Evolutionary conservation across 2,329 filamentous ascomycete species (phyloP).

Genomic region (Pseudogymnoascus sp.): DNA sequence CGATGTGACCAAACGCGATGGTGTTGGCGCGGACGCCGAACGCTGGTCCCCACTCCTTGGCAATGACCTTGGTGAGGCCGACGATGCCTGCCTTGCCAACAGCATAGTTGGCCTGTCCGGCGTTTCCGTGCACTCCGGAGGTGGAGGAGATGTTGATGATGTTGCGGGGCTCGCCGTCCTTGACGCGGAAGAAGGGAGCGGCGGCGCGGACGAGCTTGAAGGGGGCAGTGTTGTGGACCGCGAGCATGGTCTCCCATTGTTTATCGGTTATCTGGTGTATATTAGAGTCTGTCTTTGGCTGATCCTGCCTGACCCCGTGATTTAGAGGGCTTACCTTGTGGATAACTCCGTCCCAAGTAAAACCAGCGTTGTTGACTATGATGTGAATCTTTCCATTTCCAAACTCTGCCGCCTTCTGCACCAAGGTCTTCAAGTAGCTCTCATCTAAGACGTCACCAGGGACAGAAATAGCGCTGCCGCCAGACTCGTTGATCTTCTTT

Average conservation of each 20-base stretch:
- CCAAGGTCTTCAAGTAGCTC: slow-evolving; percentile 61
- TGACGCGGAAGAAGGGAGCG: slow-evolving; percentile 79
- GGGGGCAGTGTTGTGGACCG: slow-evolving; percentile 74
- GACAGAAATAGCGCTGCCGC: slow-evolving; percentile 62
- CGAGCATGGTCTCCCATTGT: slow-evolving; percentile 84
- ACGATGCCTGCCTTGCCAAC: slow-evolving; percentile 76
- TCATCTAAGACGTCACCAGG: slow-evolving; percentile 68
- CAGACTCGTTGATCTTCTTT: slow-evolving; percentile 55
- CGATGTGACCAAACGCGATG: slow-evolving; percentile 74
- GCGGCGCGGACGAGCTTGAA: slow-evolving; percentile 76
- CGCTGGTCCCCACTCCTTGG: slow-evolving; percentile 80
- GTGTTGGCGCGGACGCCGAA: slow-evolving; percentile 81
- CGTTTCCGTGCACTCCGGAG: slow-evolving; percentile 75
- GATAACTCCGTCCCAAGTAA: slow-evolving; percentile 88
- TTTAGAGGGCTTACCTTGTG: slow-evolving; percentile 51
- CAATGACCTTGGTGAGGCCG: slow-evolving; percentile 80
- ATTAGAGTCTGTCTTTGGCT: neutral
- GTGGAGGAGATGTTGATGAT: slow-evolving; percentile 82
- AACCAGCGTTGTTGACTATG: slow-evolving; percentile 86
- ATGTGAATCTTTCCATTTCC: slow-evolving; percentile 83
- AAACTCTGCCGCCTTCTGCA: slow-evolving; percentile 68
- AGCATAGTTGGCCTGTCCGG: slow-evolving; percentile 84
- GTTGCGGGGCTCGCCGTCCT: slow-evolving; percentile 67
- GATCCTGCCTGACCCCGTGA: neutral
- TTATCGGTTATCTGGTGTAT: slow-evolving; percentile 62